These are phyloP conservation scores for Balamuthia mandrillaris DNA, from an alignment of 208 protist species.

Conservation along the genomic window DNA sequence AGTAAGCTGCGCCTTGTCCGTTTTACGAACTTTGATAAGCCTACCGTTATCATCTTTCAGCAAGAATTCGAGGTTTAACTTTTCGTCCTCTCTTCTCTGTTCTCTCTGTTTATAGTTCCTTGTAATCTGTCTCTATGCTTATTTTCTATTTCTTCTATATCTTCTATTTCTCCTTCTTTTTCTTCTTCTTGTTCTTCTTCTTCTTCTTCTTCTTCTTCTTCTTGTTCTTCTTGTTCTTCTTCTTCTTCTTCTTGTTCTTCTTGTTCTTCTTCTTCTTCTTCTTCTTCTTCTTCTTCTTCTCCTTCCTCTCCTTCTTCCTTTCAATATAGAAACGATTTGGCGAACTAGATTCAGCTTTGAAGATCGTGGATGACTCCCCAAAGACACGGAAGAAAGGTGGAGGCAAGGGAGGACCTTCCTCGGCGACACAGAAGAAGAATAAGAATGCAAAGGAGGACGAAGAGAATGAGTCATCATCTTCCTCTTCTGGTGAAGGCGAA, in stretches of 20 bases:
- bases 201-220: too few relatives aligned
- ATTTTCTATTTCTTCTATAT: too few relatives aligned
- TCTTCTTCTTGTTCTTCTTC: too few relatives aligned
- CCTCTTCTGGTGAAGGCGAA: background rate
- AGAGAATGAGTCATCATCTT: background rate
- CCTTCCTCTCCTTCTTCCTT: background rate
- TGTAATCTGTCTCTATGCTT: background rate
- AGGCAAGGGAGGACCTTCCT: too few relatives aligned
- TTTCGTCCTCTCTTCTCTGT: too few relatives aligned
- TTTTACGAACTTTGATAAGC: conserved; percentile 29
- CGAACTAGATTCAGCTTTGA: background rate
- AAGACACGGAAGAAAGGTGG: too few relatives aligned
- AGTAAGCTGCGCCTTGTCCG: background rate
- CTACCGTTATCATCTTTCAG: conserved; percentile 23
- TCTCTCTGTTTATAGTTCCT: background rate
- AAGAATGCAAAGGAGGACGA: background rate
- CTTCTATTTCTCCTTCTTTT: too few relatives aligned
- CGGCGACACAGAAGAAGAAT: background rate
- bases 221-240: too few relatives aligned
- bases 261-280: too few relatives aligned
- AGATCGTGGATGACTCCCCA: background rate
- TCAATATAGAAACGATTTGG: background rate
- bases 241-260: too few relatives aligned
- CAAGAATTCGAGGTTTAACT: background rate
- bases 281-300: background rate